Percentiles rank a stretch among this genome's conserved stretches.
Conservation (phyloP, 2,329 filamentous ascomycete species). For the Ceratocystis eucalypticola region DNA sequence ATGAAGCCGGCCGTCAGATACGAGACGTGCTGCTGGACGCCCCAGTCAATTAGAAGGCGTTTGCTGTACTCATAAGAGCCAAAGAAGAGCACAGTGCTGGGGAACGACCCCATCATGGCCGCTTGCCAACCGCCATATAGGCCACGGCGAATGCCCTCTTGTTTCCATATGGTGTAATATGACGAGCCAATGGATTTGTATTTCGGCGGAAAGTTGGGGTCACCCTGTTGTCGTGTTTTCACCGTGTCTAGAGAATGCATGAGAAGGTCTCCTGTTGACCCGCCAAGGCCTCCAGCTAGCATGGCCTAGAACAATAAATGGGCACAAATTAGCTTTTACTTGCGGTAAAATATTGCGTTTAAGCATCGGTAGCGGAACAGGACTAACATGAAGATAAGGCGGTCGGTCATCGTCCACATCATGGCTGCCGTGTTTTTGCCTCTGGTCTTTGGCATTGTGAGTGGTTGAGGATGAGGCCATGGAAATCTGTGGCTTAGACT, state of each 20-base stretch:
- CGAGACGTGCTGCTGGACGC: constrained; percentile 66
- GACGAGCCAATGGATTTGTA: constrained; percentile 83
- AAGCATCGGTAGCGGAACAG: background rate
- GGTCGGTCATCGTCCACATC: constrained; percentile 32
- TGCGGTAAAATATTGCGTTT: too few species aligned
- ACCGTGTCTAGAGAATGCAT: constrained; percentile 99
- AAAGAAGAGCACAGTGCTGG: constrained; percentile 89
- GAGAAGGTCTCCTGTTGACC: constrained; percentile 85
- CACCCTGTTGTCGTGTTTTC: constrained; percentile 94
- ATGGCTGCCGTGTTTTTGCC: constrained; percentile 20
- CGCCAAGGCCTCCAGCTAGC: constrained; percentile 86
- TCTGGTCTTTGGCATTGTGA: constrained; percentile 11
- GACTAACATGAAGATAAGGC: constrained; percentile 33
- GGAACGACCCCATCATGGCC: constrained; percentile 81
- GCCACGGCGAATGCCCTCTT: constrained; percentile 76
- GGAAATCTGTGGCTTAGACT: background rate
- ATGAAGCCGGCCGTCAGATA: constrained; percentile 85
- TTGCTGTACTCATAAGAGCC: constrained; percentile 95
- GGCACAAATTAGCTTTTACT: too few species aligned
- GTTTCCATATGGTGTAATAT: constrained; percentile 82
- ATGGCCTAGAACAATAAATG: constrained; percentile 50
- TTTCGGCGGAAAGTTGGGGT: constrained; percentile 81
- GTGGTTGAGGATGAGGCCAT: constrained; percentile 11
- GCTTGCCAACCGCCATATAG: constrained; percentile 90
- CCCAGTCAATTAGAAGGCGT: constrained; percentile 69